Percentiles rank a stretch among this genome's conserved stretches.
Evolutionary conservation across 345 rosid species (phyloP).

Genomic region (Xanthoceras sorbifolium): DNA sequence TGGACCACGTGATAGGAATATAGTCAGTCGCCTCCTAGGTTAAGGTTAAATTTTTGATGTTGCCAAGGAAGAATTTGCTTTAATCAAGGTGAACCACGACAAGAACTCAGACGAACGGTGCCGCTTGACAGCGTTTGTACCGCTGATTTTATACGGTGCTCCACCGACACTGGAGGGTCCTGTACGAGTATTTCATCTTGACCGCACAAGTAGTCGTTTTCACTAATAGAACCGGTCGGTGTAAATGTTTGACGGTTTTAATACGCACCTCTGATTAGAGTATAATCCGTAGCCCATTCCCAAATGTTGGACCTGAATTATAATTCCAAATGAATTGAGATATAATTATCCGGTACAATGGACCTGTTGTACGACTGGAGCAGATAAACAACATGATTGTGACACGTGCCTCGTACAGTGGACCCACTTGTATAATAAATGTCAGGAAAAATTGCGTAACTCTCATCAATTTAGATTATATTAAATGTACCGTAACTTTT

Average conservation of each 20-base stretch:
- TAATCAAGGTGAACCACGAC: not conserved
- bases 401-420: constrained; percentile 32
- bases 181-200: not conserved
- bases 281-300: not conserved
- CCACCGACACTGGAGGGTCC: constrained; percentile 3
- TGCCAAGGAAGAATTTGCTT: constrained; percentile 7
- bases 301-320: not conserved
- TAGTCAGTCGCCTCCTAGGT: not conserved
- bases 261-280: not conserved
- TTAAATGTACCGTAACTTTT: no score
- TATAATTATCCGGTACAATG: not conserved
- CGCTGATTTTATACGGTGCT: not conserved
- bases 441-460: no score
- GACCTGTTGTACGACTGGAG: not conserved
- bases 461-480: no score
- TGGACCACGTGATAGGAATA: constrained; percentile 21
- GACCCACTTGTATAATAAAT: not conserved
- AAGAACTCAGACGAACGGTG: not conserved
- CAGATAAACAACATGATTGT: constrained; percentile 14
- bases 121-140: not conserved
- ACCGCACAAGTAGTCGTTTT: not conserved
- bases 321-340: constrained; percentile 8
- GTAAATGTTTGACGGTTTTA: not conserved
- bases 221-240: not conserved
- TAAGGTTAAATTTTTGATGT: not conserved